These are phyloP conservation scores for Phaeophleospora eucalypticola DNA, from an alignment of 2,329 filamentous ascomycete genomes.

Conservation along the genomic window DNA sequence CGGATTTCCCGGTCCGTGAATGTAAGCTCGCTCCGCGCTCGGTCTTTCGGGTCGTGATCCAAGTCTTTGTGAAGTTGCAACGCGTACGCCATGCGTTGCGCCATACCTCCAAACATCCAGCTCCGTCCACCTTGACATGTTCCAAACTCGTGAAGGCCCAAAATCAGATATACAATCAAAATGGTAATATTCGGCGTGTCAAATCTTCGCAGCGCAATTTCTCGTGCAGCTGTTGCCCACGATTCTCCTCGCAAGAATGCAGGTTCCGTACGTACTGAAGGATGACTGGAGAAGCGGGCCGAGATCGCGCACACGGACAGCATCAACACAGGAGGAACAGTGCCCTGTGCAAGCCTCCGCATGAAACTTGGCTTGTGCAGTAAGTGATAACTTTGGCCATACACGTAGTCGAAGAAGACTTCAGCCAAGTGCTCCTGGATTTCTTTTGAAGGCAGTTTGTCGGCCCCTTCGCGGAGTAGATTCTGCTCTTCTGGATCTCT, in stretches of 20 bases:
- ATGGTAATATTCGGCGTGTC: conserved; percentile 97
- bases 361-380: conserved; percentile 97
- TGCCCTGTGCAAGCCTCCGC: conserved; percentile 73
- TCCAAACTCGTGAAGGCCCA: conserved; percentile 92
- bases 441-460: conserved; percentile 77
- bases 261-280: conserved; percentile 68
- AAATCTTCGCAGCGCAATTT: conserved; percentile 81
- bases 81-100: conserved; percentile 94
- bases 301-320: conserved; percentile 93
- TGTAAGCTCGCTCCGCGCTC: conserved; percentile 45
- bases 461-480: conserved; percentile 74
- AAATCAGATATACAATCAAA: conserved; percentile 79
- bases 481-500: conserved; percentile 67
- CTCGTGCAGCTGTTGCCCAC: conserved; percentile 82
- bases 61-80: conserved; percentile 89
- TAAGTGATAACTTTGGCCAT: conserved; percentile 90
- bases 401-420: conserved; percentile 92
- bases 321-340: conserved; percentile 81
- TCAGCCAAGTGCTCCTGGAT: conserved; percentile 91
- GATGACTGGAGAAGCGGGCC: conserved; percentile 90
- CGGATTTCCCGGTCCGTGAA: conserved; percentile 92
- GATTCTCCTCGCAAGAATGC: conserved; percentile 85
- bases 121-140: conserved; percentile 94
- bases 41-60: conserved; percentile 57
- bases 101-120: conserved; percentile 93